phyloP scores from a whole-genome alignment of 805 yeast genomes.

The Hanseniaspora lachancei region DNA sequence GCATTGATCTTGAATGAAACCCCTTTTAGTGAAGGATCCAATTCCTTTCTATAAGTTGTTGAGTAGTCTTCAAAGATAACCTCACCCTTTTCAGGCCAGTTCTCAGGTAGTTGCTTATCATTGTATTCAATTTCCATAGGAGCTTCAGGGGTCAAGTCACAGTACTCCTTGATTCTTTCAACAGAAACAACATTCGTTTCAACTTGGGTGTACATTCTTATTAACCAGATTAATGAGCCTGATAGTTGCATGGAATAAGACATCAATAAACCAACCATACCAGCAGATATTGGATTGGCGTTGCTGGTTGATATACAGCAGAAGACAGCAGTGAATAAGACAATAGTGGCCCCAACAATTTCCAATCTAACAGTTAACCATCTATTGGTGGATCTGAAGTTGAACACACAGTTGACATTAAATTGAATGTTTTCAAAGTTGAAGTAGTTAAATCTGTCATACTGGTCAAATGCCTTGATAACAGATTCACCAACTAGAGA shows the following conservation, averaged over 20 bases:
- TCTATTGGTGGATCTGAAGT: conserved; percentile 44
- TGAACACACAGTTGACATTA: conserved; percentile 36
- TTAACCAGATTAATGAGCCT: conserved; percentile 40
- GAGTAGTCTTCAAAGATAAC: conserved; percentile 41
- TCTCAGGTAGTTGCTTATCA: conserved; percentile 30
- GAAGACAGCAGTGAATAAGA: conserved; percentile 40
- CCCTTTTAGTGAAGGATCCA: conserved; percentile 45
- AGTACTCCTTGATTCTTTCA: conserved; percentile 54
- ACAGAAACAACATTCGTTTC: conserved; percentile 54
- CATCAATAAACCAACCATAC: conserved; percentile 52
- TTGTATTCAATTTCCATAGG: conserved; percentile 33
- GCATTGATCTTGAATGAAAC: conserved; percentile 37
- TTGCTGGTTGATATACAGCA: conserved; percentile 27
- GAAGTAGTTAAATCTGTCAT: conserved; percentile 44
- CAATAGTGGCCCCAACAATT: conserved; percentile 44
- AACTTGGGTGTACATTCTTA: conserved; percentile 48
- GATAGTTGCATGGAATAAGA: conserved; percentile 50
- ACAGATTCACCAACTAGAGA: conserved; percentile 66
- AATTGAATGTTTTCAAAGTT: conserved; percentile 41
- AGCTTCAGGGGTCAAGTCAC: conserved; percentile 35
- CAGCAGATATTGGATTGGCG: conserved; percentile 36
- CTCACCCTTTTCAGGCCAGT: conserved; percentile 46
- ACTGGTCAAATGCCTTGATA: conserved; percentile 63
- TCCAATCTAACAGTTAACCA: conserved; percentile 55
- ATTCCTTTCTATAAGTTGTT: conserved; percentile 44